phyloP scores from a whole-genome alignment of 2,329 filamentous ascomycete species.

The Cladorrhinum sp. region DNA sequence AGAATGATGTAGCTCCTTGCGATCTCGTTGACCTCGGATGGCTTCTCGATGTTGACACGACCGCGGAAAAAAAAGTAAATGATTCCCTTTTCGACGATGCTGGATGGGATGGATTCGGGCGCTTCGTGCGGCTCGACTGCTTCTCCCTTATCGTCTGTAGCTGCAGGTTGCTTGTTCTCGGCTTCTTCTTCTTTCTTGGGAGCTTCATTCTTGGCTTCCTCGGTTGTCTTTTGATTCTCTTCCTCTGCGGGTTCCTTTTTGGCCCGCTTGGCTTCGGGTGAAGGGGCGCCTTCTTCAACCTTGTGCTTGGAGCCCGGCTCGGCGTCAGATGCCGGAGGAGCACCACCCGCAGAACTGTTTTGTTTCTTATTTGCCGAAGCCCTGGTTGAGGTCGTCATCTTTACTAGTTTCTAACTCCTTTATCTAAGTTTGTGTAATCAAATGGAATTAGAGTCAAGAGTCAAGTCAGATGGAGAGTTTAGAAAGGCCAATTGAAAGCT shows the following conservation, averaged over 20 bases:
- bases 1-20: constrained; percentile 78
- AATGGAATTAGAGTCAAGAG: background rate
- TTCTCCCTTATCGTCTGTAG: background rate
- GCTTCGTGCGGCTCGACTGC: constrained; percentile 31
- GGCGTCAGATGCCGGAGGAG: constrained; percentile 16
- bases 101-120: constrained; percentile 40
- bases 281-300: constrained; percentile 28
- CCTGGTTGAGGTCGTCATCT: constrained; percentile 21
- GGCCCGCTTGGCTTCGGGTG: constrained; percentile 40
- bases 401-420: background rate
- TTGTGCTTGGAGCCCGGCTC: constrained; percentile 36
- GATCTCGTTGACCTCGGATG: constrained; percentile 67
- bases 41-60: constrained; percentile 69
- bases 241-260: constrained; percentile 29
- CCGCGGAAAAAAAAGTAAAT: constrained; percentile 89
- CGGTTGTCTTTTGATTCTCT: constrained; percentile 50
- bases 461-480: too few relatives aligned
- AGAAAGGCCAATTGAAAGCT: too few relatives aligned
- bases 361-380: constrained; percentile 20
- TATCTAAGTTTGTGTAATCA: background rate
- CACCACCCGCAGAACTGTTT: background rate
- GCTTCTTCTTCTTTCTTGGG: background rate
- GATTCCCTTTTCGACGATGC: constrained; percentile 79
- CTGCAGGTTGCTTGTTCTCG: background rate
- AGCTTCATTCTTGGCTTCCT: constrained; percentile 35